Percentiles rank a stretch among this genome's conserved stretches.
These are phyloP conservation scores for Candida bentonensis DNA, from an alignment of 805 yeast genomes.

Conservation along the genomic window DNA sequence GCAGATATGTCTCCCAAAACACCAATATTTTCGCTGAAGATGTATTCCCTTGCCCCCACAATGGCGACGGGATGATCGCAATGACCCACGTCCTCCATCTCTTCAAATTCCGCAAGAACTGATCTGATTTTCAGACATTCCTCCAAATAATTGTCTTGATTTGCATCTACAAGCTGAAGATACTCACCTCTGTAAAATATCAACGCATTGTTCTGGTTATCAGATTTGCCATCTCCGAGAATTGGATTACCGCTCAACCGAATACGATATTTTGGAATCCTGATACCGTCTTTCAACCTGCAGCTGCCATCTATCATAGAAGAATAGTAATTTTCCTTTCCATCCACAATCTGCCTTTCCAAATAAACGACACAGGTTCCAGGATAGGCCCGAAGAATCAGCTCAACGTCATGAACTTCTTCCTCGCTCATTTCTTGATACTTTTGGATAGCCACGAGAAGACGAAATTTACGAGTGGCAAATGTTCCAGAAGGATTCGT, in stretches of 20 bases:
- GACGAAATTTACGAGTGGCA: conserved; percentile 73
- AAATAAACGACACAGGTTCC: conserved; percentile 37
- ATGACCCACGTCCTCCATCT: conserved; percentile 13
- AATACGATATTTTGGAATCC: conserved; percentile 50
- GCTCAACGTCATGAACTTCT: conserved; percentile 61
- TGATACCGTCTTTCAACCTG: conserved; percentile 42
- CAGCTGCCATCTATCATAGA: conserved; percentile 61
- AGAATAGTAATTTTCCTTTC: conserved; percentile 37
- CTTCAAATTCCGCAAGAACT: conserved; percentile 66
- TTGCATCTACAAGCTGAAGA: conserved; percentile 68
- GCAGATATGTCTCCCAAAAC: conserved; percentile 78
- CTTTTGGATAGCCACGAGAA: conserved; percentile 79
- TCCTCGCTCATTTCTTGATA: conserved; percentile 56
- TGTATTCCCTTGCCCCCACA: conserved; percentile 72
- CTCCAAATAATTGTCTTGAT: conserved; percentile 71
- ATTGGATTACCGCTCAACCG: conserved; percentile 68
- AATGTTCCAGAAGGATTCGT: conserved; percentile 34
- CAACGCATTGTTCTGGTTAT: conserved; percentile 66
- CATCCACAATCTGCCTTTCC: conserved; percentile 3
- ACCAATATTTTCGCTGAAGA: conserved; percentile 72
- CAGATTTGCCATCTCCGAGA: conserved; percentile 75
- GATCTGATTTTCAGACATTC: conserved; percentile 70
- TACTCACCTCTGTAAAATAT: conserved; percentile 71
- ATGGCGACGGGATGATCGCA: conserved; percentile 52
- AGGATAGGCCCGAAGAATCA: conserved; percentile 70